Evolutionary conservation across 805 yeast species (phyloP), one percentile per base, ranked within the genome.

Genomic region (Spencermartinsiella europaea): DNA sequence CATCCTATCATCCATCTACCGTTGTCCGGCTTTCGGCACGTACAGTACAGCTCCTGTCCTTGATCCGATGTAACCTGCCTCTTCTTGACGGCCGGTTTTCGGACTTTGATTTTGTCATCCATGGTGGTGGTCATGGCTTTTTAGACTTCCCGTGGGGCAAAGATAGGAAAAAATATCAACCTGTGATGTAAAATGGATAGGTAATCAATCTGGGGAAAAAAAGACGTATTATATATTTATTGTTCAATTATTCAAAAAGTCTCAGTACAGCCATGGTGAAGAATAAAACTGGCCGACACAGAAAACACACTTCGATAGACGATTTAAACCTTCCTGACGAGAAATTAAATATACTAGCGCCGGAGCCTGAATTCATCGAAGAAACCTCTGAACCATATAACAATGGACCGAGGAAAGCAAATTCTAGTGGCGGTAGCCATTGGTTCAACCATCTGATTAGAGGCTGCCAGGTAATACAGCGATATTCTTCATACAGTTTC

Each of bases 1-100:
- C 97, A 89, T 17, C 31, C 42, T n/a, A 90, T 84, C 97, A 90
- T 90, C 61, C 89, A 67, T 48, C 79, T 81, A 1, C 90, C 93
- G 49, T 75, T 72, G 57, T 90, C 96, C 0, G 88, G 83, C 50
- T 74, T 75, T 34, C 93, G 73, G 62, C 97, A 89, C 0, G 81
- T 66, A 61, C 97, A 89, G 57, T 73, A 88, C 4, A 56, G 20
- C 8, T 38, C 36, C 37, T 36, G 31, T 12, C 31, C 27, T 25
- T 25, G 28, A 17, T 37, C 21, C 19, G 19, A 16, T 7, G 19
- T 7, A n/a, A 34, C 19, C 5, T 16, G 37, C n/a, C 19, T 5
- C 15, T 16, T n/a, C 19, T n/a, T n/a, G n/a, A 34, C n/a, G 8
- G 19, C 15, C n/a, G n/a, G n/a, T 34, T n/a, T 34, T 8, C 19